phyloP scores from a whole-genome alignment of 23 red algal genomes.

The Gracilaria gracilis region DNA sequence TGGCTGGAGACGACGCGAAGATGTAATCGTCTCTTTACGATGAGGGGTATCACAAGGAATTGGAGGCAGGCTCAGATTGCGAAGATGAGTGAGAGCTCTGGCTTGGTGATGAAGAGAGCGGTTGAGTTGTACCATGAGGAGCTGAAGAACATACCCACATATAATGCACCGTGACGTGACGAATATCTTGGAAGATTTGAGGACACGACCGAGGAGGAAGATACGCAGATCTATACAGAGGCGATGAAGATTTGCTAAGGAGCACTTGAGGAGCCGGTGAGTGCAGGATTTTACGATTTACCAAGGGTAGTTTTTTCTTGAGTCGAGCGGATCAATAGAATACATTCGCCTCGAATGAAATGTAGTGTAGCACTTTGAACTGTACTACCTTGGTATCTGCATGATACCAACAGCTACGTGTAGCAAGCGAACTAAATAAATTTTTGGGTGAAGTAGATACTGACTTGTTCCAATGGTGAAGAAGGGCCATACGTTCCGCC shows the following conservation, averaged over 20 bases:
- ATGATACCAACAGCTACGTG: neutral
- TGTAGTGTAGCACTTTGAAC: too few relatives aligned
- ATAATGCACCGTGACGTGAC: slow-evolving; percentile 1
- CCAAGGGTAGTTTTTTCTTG: neutral
- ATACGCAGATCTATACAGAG: slow-evolving; percentile 14
- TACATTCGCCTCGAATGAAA: neutral
- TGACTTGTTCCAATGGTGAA: too few relatives aligned
- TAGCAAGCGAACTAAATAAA: neutral
- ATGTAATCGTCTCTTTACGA: slow-evolving; percentile 26
- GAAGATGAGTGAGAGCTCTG: slow-evolving; percentile 25
- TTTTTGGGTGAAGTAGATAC: neutral
- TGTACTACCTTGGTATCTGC: too few relatives aligned
- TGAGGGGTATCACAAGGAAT: neutral
- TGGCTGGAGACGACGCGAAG: neutral
- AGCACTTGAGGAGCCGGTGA: neutral
- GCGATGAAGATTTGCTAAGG: slow-evolving; percentile 40
- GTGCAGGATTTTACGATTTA: neutral
- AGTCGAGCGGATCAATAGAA: neutral
- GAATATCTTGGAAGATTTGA: slow-evolving; percentile 51
- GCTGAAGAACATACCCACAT: neutral
- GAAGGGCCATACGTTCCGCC: neutral
- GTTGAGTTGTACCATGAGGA: slow-evolving; percentile 1
- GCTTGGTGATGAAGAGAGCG: neutral
- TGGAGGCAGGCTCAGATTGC: slow-evolving; percentile 1
- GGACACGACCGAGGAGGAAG: slow-evolving; percentile 26